These are phyloP conservation scores for Carallia brachiata DNA, from an alignment of 345 rosid species.

Conservation along the genomic window DNA sequence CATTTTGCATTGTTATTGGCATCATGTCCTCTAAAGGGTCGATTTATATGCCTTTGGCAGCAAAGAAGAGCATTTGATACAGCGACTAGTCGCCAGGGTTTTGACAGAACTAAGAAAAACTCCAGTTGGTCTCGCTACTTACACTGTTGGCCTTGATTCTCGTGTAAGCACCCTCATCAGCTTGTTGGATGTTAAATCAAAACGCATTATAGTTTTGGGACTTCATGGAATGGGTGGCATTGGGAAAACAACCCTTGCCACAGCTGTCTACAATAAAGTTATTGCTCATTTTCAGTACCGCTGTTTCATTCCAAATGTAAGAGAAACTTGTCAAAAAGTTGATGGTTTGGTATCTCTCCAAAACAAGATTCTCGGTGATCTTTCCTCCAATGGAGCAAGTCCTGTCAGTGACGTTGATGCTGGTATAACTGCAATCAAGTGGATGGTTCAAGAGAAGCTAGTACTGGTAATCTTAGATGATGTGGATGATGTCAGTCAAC, in stretches of 20 bases:
- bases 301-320: conserved; percentile 31
- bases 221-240: conserved; percentile 42
- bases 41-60: conserved; percentile 15
- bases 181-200: conserved; percentile 23
- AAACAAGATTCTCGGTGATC: conserved; percentile 26
- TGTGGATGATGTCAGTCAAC: conserved; percentile 42
- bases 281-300: conserved; percentile 21
- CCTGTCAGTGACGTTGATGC: conserved; percentile 12
- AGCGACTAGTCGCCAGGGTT: conserved; percentile 38
- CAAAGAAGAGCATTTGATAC: conserved; percentile 22
- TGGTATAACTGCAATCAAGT: conserved; percentile 30
- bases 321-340: conserved; percentile 27
- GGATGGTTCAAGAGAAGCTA: conserved; percentile 22
- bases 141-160: conserved; percentile 39
- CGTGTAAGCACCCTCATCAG: conserved; percentile 17
- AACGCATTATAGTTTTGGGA: conserved; percentile 25
- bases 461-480: conserved; percentile 62
- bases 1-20: background rate
- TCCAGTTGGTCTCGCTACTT: conserved; percentile 44
- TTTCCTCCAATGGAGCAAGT: conserved; percentile 5
- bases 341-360: conserved; percentile 45
- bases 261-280: conserved; percentile 39
- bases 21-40: background rate
- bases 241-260: conserved; percentile 47
- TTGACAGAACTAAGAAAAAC: conserved; percentile 44